Evolutionary conservation across 148 eudicot species (phyloP).

Genomic region (Chenopodium formosanum): DNA sequence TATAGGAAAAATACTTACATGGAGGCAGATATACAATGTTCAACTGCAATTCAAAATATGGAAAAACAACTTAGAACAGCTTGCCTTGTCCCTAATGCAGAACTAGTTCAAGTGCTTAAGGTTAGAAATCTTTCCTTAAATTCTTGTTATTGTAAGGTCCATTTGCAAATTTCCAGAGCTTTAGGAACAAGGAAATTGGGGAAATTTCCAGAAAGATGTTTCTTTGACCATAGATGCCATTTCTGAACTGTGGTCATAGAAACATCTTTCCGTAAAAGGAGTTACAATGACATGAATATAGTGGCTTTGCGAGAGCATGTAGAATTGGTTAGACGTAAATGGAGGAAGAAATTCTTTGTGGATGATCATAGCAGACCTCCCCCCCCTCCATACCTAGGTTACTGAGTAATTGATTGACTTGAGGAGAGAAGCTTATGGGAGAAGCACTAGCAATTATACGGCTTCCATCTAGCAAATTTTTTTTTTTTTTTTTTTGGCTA

Average conservation of each 20-base stretch:
- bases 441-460: not conserved
- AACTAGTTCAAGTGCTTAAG: slow-evolving; percentile 59
- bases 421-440: not conserved
- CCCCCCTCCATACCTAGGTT: too few relatives aligned
- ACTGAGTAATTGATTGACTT: not conserved
- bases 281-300: too few relatives aligned
- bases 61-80: slow-evolving; percentile 80
- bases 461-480: too few relatives aligned
- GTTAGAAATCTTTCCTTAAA: slow-evolving; percentile 27
- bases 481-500: too few relatives aligned
- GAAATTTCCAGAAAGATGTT: too few relatives aligned
- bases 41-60: slow-evolving; percentile 71
- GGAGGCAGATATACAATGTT: slow-evolving; percentile 83
- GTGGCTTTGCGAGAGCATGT: too few relatives aligned
- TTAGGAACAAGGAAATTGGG: too few relatives aligned
- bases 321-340: too few relatives aligned
- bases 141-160: not conserved
- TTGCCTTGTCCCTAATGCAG: slow-evolving; percentile 74
- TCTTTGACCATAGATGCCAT: not conserved
- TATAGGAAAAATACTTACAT: slow-evolving; percentile 75
- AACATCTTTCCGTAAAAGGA: not conserved
- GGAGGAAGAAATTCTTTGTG: too few relatives aligned
- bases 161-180: not conserved
- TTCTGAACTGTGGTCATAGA: not conserved
- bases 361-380: not conserved